A percentile compares a stretch with the other conserved stretches of the same genome.
Evolutionary conservation across 2,329 filamentous ascomycete genomes (phyloP).

Genomic region (Penicillium hesseltinei): DNA sequence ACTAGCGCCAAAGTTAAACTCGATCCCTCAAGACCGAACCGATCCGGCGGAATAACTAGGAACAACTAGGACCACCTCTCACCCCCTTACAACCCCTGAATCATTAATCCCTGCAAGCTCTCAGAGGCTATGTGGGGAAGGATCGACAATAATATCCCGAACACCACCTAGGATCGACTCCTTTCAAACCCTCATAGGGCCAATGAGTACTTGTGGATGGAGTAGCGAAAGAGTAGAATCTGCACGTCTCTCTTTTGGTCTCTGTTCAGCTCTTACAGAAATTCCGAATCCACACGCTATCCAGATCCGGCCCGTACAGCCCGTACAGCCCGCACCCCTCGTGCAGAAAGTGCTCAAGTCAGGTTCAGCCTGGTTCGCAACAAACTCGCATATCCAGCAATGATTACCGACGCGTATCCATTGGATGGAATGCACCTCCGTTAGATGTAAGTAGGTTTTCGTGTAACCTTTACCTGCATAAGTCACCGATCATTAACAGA

Average conservation of each 20-base stretch:
- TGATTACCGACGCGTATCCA: constrained; percentile 5
- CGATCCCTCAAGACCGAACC: background rate
- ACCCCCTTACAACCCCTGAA: constrained; percentile 3
- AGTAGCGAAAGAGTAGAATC: background rate
- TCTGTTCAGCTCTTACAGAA: background rate
- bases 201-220: background rate
- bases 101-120: background rate
- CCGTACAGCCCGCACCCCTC: background rate
- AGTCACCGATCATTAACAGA: background rate
- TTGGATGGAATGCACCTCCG: constrained; percentile 10
- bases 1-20: background rate
- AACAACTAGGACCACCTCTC: background rate
- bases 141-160: constrained; percentile 23
- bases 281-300: constrained; percentile 1
- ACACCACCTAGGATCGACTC: background rate
- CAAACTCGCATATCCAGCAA: constrained; percentile 9
- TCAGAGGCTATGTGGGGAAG: constrained; percentile 10
- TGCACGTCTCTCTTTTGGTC: constrained; percentile 7
- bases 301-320: constrained; percentile 6
- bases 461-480: background rate
- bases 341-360: constrained; percentile 9
- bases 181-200: background rate
- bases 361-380: constrained; percentile 17
- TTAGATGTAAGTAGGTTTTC: background rate
- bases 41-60: background rate